A percentile compares a stretch with the other conserved stretches of the same genome.
Conservation (phyloP, 345 rosid genomes). For the Hypericum androsaemum region DNA sequence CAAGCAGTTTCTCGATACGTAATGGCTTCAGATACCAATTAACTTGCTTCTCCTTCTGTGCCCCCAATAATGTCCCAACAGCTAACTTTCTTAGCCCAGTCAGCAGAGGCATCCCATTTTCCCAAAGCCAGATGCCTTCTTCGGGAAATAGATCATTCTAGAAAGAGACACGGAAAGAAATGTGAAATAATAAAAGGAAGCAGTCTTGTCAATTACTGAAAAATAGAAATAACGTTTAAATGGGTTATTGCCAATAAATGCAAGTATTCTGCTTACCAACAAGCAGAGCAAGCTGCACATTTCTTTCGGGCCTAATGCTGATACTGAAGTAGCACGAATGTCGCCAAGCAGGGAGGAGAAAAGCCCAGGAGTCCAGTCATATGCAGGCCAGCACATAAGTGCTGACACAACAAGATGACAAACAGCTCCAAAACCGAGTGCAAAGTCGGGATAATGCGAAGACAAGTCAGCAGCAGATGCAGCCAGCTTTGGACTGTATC, state of each 20-base stretch:
- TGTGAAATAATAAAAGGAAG: background rate
- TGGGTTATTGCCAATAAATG: background rate
- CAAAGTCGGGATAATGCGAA: conserved; percentile 75
- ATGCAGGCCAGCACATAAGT: conserved; percentile 87
- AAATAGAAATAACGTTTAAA: background rate
- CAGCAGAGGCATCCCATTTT: conserved; percentile 78
- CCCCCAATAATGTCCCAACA: conserved; percentile 72
- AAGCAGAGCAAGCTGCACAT: conserved; percentile 88
- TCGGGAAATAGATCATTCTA: conserved; percentile 90
- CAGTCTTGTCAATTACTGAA: background rate
- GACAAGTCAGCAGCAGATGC: conserved; percentile 93
- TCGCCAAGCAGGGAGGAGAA: conserved; percentile 70
- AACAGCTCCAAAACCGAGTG: conserved; percentile 89
- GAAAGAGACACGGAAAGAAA: conserved; percentile 19
- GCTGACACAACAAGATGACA: conserved; percentile 91
- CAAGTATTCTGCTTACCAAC: conserved; percentile 49
- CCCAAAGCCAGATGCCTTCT: conserved; percentile 91
- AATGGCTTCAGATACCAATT: conserved; percentile 77
- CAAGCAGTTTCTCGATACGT: conserved; percentile 64
- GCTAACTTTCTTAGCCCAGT: conserved; percentile 85
- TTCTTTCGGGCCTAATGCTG: conserved; percentile 93
- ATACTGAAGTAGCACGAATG: conserved; percentile 58
- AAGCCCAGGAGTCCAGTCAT: conserved; percentile 95
- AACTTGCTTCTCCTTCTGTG: conserved; percentile 69
- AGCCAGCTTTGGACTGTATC: conserved; percentile 85